Base-by-base conservation (phyloP, 139 green algal species). In the Chlamydomonas eustigma region DNA sequence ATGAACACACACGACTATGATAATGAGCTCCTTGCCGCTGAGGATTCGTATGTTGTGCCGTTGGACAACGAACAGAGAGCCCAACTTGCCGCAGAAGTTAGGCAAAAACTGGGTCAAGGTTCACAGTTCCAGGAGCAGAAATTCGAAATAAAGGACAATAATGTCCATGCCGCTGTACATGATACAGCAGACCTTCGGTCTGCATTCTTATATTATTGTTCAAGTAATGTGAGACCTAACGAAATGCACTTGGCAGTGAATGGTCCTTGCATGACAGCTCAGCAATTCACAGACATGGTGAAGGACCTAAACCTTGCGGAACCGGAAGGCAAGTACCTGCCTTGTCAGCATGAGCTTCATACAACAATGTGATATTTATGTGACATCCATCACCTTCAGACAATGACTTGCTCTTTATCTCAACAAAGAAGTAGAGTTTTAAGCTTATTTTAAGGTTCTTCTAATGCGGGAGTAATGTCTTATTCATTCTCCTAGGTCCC, bases 181-280 rank as follows among this genome's bases (percentile, higher is more conserved):
- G 52, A 68, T 28, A 68, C 52, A 25, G 34, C 52, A 4, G 71
- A 67, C 4, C 39, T 76, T 6, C 71, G 71, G 4, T 4, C 30
- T 28, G 71, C 71, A 3, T 76, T 76, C 71, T 50, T 76, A 32
- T 34, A 69, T 50, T 76, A 76, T 50, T 76, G 71, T 44, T 39
- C 36, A 22, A 51, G 28, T 50, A 76, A 51, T 32, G 58, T 76
- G 18, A 39, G 50, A 33, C 36, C 51, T 3, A 37, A 22, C 4
- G 71, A 76, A 32, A 76, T 76, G 71, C 71, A 76, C 28, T 31
- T 39, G 44, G 52, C 12, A 25, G 30, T 65, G 30, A 32, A 39
- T 25, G 71, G 71, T 39, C 71, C 71, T 4, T 76, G 66, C 71
- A 76, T 76, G 71, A 34, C 38, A 8, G 71, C 71, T 24, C 38